These are phyloP conservation scores for Salicornia ramosissima DNA, from an alignment of 148 eudicot genomes.

Conservation along the genomic window DNA sequence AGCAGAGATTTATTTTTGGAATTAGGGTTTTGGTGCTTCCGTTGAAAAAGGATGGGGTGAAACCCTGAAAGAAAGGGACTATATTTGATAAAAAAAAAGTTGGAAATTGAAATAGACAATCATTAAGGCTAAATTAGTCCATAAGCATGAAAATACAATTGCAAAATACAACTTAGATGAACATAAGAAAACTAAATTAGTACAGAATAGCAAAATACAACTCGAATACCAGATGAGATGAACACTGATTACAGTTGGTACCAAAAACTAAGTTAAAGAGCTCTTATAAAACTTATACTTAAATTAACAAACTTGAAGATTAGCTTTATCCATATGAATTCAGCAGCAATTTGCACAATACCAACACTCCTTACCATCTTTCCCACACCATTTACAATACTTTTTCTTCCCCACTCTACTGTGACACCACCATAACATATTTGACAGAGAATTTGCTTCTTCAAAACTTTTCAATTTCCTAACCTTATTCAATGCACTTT, in stretches of 20 bases:
- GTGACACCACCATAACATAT: conserved; percentile 24
- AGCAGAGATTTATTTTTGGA: too few relatives aligned
- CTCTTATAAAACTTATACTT: background rate
- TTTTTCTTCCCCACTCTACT: conserved; percentile 2
- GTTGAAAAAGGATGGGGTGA: too few relatives aligned
- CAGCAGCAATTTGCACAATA: conserved; percentile 15
- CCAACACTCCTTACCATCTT: conserved; percentile 1
- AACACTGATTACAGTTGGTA: background rate
- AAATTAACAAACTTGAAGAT: background rate
- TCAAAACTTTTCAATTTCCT: background rate
- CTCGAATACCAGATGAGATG: too few relatives aligned
- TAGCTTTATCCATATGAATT: background rate
- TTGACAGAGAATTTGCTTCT: background rate
- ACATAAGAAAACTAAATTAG: too few relatives aligned
- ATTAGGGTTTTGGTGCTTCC: too few relatives aligned
- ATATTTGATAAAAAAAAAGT: too few relatives aligned
- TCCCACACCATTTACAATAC: background rate
- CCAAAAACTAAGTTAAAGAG: background rate
- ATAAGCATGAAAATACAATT: too few relatives aligned
- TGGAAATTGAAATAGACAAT: too few relatives aligned
- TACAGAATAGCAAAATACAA: too few relatives aligned
- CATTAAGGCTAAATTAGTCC: too few relatives aligned
- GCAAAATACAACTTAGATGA: too few relatives aligned
- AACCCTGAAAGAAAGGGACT: too few relatives aligned
- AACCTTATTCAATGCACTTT: conserved; percentile 1